Percentiles rank a stretch among this genome's conserved stretches.
Conservation (phyloP, 2,329 filamentous ascomycete genomes). For the Penicillium sp. region DNA sequence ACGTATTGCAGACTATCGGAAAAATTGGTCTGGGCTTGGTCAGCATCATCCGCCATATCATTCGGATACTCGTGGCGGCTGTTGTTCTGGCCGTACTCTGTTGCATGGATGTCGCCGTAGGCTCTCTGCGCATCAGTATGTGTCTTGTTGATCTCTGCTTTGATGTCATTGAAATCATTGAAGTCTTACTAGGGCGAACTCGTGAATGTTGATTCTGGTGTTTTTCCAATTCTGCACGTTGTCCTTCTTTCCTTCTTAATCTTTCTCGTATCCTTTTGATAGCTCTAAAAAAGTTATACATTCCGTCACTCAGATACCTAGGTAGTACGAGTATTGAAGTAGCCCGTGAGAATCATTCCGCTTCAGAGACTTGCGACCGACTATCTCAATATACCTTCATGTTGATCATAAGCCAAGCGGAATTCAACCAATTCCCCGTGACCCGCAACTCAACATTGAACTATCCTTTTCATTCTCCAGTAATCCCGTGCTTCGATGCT, state of each 20-base stretch:
- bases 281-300: not conserved
- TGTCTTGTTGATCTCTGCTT: not conserved
- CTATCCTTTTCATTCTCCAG: slow-evolving; percentile 7
- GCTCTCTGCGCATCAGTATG: not conserved
- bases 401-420: slow-evolving; percentile 2
- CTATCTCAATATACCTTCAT: not conserved
- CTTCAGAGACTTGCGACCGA: not conserved
- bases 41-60: not conserved
- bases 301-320: not conserved
- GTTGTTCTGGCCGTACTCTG: not conserved
- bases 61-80: not conserved
- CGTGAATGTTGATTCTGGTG: not conserved
- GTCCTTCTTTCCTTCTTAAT: not conserved
- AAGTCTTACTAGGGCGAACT: not conserved
- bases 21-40: not conserved
- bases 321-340: not conserved
- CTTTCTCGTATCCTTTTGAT: not conserved
- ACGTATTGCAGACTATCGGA: not conserved
- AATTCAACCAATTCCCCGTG: slow-evolving; percentile 5
- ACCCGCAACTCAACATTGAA: slow-evolving; percentile 9
- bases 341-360: not conserved
- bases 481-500: slow-evolving; percentile 12
- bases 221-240: not conserved
- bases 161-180: not conserved
- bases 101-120: not conserved